Evolutionary conservation across 1,139 yeast species (phyloP).

Genomic region (Candida mesenterica): DNA sequence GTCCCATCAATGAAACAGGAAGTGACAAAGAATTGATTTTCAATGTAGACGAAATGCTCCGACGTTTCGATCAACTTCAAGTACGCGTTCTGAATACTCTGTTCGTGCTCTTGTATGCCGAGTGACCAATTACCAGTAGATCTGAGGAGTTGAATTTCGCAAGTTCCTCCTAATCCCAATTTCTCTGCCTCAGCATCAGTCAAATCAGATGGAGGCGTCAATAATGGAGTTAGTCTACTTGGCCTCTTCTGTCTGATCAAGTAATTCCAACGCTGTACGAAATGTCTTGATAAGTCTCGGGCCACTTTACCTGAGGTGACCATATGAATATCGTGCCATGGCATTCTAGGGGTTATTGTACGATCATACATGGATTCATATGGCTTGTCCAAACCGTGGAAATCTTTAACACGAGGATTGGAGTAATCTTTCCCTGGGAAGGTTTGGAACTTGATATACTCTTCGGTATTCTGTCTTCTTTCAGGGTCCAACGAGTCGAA

Average conservation of each 20-base stretch:
- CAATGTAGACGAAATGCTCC: slow-evolving; percentile 90
- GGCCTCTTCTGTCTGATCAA: slow-evolving; percentile 90
- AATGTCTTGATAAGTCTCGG: slow-evolving; percentile 87
- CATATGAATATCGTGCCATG: slow-evolving; percentile 99
- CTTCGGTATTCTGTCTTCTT: slow-evolving; percentile 31
- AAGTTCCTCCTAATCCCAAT: slow-evolving; percentile 74
- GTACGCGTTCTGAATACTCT: slow-evolving; percentile 91
- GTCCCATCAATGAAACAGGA: slow-evolving; percentile 86
- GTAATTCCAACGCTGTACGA: slow-evolving; percentile 97
- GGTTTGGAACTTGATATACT: slow-evolving; percentile 54
- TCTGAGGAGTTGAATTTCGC: slow-evolving; percentile 86
- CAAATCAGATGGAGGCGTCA: slow-evolving; percentile 90
- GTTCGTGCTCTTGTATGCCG: slow-evolving; percentile 81
- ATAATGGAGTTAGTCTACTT: slow-evolving; percentile 85
- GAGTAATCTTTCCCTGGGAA: slow-evolving; percentile 98
- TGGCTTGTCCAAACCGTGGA: slow-evolving; percentile 76
- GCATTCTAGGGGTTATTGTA: slow-evolving; percentile 83
- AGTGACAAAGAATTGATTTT: slow-evolving; percentile 90
- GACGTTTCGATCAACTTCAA: slow-evolving; percentile 86
- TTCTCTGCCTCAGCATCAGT: slow-evolving; percentile 65
- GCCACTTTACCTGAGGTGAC: slow-evolving; percentile 95
- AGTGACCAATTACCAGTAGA: slow-evolving; percentile 93
- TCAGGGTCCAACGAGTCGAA: slow-evolving; percentile 35
- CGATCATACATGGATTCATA: slow-evolving; percentile 93
- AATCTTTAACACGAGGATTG: slow-evolving; percentile 90